Percentiles rank a stretch among this genome's conserved stretches.
phyloP scores from a whole-genome alignment of 1,284 basidiomycete genomes.

The Mycocalia duriaeana region DNA sequence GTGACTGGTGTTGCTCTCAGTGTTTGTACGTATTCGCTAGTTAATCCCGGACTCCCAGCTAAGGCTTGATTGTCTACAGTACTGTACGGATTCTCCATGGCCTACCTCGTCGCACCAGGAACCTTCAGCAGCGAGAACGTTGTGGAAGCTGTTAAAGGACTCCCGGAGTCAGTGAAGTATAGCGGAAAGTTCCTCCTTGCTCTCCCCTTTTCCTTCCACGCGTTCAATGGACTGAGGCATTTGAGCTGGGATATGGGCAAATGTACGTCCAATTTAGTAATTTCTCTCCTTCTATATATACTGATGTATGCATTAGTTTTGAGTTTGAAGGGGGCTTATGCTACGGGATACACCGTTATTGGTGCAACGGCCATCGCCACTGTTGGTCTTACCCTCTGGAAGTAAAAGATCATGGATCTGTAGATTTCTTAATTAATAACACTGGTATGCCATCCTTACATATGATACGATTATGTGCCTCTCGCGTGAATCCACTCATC shows the following conservation, averaged over 20 bases:
- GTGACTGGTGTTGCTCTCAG: constrained; percentile 78
- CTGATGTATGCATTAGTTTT: constrained; percentile 51
- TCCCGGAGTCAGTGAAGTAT: constrained; percentile 75
- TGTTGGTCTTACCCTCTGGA: constrained; percentile 55
- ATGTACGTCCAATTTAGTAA: constrained; percentile 54
- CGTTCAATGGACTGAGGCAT: constrained; percentile 88
- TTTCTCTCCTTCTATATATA: neutral
- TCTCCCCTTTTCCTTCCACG: constrained; percentile 86
- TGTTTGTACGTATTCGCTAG: constrained; percentile 50
- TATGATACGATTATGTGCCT: too few species aligned
- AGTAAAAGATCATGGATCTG: too few species aligned
- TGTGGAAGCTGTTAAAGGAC: constrained; percentile 62
- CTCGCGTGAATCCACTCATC: too few species aligned
- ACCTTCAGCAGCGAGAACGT: constrained; percentile 78
- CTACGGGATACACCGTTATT: constrained; percentile 80
- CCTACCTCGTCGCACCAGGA: constrained; percentile 81
- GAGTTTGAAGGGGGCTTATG: constrained; percentile 75
- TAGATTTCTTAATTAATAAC: too few species aligned
- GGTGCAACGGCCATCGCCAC: constrained; percentile 76
- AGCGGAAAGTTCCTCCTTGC: constrained; percentile 75
- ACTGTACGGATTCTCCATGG: constrained; percentile 85
- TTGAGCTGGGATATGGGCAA: constrained; percentile 87
- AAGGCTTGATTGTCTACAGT: constrained; percentile 37
- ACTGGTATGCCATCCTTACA: too few species aligned
- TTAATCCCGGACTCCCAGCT: constrained; percentile 1